Evolutionary conservation across 2,329 filamentous ascomycete species (phyloP).

Genomic region (Trichophaea hybrida): DNA sequence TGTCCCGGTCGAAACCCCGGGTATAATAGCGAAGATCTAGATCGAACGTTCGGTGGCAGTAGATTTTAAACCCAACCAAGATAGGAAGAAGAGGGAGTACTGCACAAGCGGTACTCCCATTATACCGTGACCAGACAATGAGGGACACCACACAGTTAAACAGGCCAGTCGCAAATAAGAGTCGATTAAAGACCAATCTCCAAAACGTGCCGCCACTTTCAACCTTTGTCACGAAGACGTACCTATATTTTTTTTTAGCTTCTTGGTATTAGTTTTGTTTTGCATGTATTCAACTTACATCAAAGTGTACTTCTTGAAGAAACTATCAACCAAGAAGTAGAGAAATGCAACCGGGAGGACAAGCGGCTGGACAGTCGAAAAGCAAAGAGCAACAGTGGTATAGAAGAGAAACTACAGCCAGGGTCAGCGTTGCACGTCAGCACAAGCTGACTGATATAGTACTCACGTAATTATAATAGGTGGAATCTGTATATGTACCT

Average conservation of each 20-base stretch:
- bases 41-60: conserved; percentile 64
- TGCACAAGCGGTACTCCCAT: conserved; percentile 44
- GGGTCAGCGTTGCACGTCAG: background rate
- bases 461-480: conserved; percentile 74
- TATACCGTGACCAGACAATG: conserved; percentile 47
- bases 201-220: conserved; percentile 90
- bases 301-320: conserved; percentile 87
- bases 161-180: conserved; percentile 67
- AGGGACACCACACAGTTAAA: conserved; percentile 66
- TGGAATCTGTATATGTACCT: conserved; percentile 46
- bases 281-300: conserved; percentile 37
- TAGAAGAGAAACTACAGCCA: conserved; percentile 61
- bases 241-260: background rate
- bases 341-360: conserved; percentile 73
- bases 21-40: conserved; percentile 67
- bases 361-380: conserved; percentile 71
- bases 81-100: conserved; percentile 64
- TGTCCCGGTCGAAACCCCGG: conserved; percentile 42
- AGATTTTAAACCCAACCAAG: conserved; percentile 58
- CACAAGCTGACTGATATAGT: background rate
- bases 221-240: conserved; percentile 92
- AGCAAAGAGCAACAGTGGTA: conserved; percentile 73
- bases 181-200: conserved; percentile 82
- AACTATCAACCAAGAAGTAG: conserved; percentile 77
- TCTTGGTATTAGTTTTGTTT: background rate